Percentiles rank a stretch among this genome's conserved stretches.
These are phyloP conservation scores for Lentinula lateritia DNA, from an alignment of 768 basidiomycete species.

Conservation along the genomic window DNA sequence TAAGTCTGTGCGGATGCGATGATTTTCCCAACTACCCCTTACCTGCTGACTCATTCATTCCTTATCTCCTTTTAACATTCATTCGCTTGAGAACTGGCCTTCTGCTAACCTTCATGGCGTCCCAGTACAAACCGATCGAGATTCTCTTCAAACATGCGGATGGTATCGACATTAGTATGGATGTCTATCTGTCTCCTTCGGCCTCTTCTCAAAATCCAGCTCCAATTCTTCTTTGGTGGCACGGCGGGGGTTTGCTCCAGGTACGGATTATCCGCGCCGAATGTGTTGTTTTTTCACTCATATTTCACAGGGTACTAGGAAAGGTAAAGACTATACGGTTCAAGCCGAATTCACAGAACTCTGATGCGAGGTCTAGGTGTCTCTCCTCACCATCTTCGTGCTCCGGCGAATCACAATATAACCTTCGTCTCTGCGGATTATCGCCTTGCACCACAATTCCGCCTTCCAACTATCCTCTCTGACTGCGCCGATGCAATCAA, in stretches of 20 bases:
- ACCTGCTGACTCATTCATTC: not conserved
- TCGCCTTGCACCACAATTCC: conserved; percentile 30
- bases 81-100: not conserved
- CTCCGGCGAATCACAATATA: conserved; percentile 25
- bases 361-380: conserved; percentile 14
- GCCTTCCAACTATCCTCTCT: conserved; percentile 27
- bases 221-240: conserved; percentile 31
- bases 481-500: conserved; percentile 30
- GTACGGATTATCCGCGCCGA: conserved; percentile 4
- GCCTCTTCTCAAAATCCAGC: conserved; percentile 22
- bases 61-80: not conserved
- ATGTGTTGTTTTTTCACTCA: not conserved
- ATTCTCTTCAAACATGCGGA: conserved; percentile 25
- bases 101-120: not conserved
- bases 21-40: no score
- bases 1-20: no score
- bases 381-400: conserved; percentile 28
- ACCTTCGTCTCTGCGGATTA: conserved; percentile 30
- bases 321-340: conserved; percentile 10
- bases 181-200: conserved; percentile 26
- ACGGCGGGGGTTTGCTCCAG: conserved; percentile 31
- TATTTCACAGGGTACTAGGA: conserved; percentile 19
- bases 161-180: conserved; percentile 27
- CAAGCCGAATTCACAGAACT: not conserved
- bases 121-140: conserved; percentile 18